Evolutionary conservation across 2,329 filamentous ascomycete genomes (phyloP).

Genomic region (Tolypocladium endophyticum): DNA sequence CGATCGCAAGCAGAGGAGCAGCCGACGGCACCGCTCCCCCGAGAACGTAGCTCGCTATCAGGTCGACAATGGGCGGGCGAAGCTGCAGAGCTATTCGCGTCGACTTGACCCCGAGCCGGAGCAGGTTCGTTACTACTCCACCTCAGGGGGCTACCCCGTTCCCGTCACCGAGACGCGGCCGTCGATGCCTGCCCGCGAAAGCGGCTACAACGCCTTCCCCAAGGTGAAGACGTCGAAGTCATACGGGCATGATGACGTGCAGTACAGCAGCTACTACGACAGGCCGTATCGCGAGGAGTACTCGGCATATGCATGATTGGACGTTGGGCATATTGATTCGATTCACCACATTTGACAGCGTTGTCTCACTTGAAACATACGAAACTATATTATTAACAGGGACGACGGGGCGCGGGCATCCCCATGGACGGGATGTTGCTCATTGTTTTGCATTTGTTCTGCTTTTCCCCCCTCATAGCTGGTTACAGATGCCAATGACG

Average conservation of each 20-base stretch:
- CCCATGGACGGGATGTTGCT: neutral
- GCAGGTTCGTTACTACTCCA: constrained; percentile 12
- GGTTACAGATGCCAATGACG: neutral
- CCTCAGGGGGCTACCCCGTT: constrained; percentile 2
- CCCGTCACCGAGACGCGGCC: constrained; percentile 18
- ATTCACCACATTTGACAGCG: neutral
- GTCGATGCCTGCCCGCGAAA: constrained; percentile 17
- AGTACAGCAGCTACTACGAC: constrained; percentile 17
- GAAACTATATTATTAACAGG: neutral
- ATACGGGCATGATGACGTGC: constrained; percentile 19
- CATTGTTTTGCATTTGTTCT: neutral
- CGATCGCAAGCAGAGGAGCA: constrained; percentile 23
- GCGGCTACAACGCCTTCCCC: constrained; percentile 17
- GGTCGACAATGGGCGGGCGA: constrained; percentile 16
- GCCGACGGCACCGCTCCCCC: constrained; percentile 23
- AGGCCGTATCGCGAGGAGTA: constrained; percentile 14
- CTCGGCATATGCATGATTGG: constrained; percentile 11
- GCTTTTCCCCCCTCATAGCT: neutral
- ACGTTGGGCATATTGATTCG: constrained; percentile 1
- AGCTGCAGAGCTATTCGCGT: constrained; percentile 17
- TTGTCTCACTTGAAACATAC: neutral
- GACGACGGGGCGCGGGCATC: neutral
- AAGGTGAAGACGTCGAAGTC: constrained; percentile 24
- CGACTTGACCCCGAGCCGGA: constrained; percentile 13
- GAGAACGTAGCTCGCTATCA: constrained; percentile 19